Conservation (phyloP, 495 filamentous ascomycete genomes). For the Podospora pseudoanserina region DNA sequence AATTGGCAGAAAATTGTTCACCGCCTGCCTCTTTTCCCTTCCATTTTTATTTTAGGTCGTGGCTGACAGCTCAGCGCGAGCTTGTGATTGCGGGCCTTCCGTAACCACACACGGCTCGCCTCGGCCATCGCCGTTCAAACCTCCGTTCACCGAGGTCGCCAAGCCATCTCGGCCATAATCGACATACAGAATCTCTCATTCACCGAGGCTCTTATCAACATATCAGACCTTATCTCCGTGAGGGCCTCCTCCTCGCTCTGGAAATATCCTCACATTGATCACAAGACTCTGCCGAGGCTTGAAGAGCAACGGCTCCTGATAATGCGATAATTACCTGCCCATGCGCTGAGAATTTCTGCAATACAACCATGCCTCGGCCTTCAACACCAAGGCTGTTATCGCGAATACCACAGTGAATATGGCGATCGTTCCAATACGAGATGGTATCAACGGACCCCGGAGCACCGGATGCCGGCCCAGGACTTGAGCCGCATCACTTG, state of each 20-base stretch:
- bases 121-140: constrained; percentile 13
- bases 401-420: neutral
- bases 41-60: neutral
- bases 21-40: constrained; percentile 24
- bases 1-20: constrained; percentile 19
- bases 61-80: constrained; percentile 5
- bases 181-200: neutral
- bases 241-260: neutral
- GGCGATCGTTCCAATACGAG: neutral
- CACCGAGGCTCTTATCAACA: neutral
- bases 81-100: constrained; percentile 19
- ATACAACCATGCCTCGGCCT: neutral
- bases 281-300: neutral
- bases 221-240: neutral
- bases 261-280: neutral
- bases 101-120: constrained; percentile 7
- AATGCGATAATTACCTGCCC: neutral
- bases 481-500: neutral
- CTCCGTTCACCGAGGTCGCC: constrained; percentile 18
- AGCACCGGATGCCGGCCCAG: neutral
- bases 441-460: neutral
- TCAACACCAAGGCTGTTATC: neutral
- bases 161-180: neutral
- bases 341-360: neutral
- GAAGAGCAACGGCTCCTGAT: neutral